Evolutionary conservation across 495 filamentous ascomycete species (phyloP), one percentile per base, ranked within the genome.

Genomic region (Hapsidospora chrysogenum): DNA sequence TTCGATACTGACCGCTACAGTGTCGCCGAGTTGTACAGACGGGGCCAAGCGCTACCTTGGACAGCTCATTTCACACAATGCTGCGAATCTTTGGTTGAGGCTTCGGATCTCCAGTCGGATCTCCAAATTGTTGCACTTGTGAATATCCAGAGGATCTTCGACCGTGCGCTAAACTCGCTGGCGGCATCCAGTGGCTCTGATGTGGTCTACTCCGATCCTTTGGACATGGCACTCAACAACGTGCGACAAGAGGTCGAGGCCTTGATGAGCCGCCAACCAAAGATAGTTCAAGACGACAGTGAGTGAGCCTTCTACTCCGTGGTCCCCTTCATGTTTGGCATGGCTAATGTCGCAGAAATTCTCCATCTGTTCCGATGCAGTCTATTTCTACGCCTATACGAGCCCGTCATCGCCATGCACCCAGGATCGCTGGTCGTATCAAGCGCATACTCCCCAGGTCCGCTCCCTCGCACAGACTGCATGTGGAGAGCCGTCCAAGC

Each of bases 401-500:
- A 51, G 31, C 48, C 48, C 1, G 45, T 25, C 8, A 41, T 48
- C 10, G 34, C 43, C 26, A 44, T 41, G 27, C 36, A 34, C 9
- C 31, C 42, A 3, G 27, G 29, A 3, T 11, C 31, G 2, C 8
- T 22, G 0, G 26, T 30, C 8, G 21, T 21, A 17, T 11, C 22
- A 17, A 17, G 16, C 8, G n/a, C 14, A 8, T n/a, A 30, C 4
- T 19, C 22, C 4, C 6, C 22, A 7, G 37, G 34, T 6, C 31
- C 32, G 1, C 14, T 25, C 6, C 35, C 37, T 10, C 38, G 39
- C 16, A 37, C 43, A 9, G 48, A 46, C 15, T 36, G 33, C 17
- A 29, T 51, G 9, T 51, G 40, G 43, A 18, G 30, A 41, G 41
- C 38, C 32, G 35, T 51, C 7, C 33, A 46, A 15, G 38, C 39